A percentile compares a stretch with the other conserved stretches of the same genome.
Conservation (phyloP, 208 protist species). For the Leishmania major region DNA sequence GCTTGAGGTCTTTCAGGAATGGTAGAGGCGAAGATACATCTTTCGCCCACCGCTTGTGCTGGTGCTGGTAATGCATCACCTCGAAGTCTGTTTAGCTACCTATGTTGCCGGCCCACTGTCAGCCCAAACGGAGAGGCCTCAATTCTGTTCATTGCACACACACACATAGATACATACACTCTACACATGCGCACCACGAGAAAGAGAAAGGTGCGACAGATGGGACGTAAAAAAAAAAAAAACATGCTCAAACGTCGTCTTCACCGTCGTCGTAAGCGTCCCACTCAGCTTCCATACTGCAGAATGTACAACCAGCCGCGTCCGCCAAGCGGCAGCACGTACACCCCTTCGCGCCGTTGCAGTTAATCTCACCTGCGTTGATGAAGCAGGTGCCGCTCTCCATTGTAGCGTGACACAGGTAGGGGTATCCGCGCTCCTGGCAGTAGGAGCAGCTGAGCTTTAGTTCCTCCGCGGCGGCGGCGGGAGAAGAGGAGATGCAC, state of each 20-base stretch:
- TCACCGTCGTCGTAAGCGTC: conserved; percentile 33
- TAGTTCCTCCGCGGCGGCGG: background rate
- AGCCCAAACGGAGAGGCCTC: background rate
- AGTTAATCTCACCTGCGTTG: conserved; percentile 27
- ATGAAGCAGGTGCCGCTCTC: conserved; percentile 27
- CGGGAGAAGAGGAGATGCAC: background rate
- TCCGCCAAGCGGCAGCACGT: conserved; percentile 33
- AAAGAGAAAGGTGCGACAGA: background rate
- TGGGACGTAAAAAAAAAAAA: background rate
- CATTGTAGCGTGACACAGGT: conserved; percentile 43
- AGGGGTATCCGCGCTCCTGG: conserved; percentile 41
- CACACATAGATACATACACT: background rate
- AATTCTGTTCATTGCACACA: background rate
- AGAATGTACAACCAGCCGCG: conserved; percentile 34
- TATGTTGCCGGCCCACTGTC: background rate
- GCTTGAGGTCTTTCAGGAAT: background rate
- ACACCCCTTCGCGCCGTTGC: conserved; percentile 26
- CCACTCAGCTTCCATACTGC: conserved; percentile 34
- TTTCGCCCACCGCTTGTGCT: background rate
- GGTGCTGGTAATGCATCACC: background rate
- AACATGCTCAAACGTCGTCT: conserved; percentile 11
- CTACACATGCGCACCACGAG: background rate
- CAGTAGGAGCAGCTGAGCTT: conserved; percentile 41
- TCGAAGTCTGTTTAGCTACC: background rate
- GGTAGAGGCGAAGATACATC: background rate